Conservation (phyloP, 345 rosid genomes). For the Barbarea vulgaris region DNA sequence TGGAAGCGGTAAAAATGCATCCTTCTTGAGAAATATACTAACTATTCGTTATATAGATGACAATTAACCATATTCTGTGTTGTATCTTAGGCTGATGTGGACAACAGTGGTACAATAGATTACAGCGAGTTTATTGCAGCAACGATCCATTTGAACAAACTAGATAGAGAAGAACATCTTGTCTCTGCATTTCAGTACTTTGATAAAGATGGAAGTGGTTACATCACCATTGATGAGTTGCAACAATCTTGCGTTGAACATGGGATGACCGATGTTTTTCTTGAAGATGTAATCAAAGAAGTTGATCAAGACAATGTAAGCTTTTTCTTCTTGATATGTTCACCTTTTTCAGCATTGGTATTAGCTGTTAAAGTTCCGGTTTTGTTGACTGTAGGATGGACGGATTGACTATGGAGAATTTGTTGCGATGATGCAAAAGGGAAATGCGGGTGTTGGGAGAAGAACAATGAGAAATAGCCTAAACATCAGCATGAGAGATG, state of each 20-base stretch:
- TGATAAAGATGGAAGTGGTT: constrained; percentile 97
- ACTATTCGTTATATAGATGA: not conserved
- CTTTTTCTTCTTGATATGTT: constrained; percentile 6
- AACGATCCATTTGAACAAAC: constrained; percentile 90
- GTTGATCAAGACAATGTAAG: constrained; percentile 98
- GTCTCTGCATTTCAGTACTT: constrained; percentile 95
- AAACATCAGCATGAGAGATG: constrained; percentile 94
- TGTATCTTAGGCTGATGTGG: constrained; percentile 85
- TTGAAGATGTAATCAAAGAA: constrained; percentile 92
- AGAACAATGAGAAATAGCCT: constrained; percentile 96
- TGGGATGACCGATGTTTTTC: constrained; percentile 86
- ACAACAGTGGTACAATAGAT: constrained; percentile 96
- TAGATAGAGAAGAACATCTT: constrained; percentile 98
- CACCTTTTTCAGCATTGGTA: not conserved
- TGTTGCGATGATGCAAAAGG: constrained; percentile 99
- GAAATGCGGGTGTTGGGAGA: constrained; percentile 93
- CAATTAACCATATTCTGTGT: not conserved
- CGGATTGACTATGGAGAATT: constrained; percentile 94
- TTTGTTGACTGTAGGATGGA: constrained; percentile 73
- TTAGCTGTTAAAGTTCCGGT: not conserved
- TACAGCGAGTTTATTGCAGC: constrained; percentile 99
- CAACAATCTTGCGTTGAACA: constrained; percentile 96
- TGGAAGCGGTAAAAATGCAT: constrained; percentile 81
- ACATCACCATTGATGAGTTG: constrained; percentile 95
- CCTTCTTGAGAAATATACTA: not conserved